These are phyloP conservation scores for Saccharomycopsis fibuligera DNA, from an alignment of 805 yeast genomes.

Conservation along the genomic window DNA sequence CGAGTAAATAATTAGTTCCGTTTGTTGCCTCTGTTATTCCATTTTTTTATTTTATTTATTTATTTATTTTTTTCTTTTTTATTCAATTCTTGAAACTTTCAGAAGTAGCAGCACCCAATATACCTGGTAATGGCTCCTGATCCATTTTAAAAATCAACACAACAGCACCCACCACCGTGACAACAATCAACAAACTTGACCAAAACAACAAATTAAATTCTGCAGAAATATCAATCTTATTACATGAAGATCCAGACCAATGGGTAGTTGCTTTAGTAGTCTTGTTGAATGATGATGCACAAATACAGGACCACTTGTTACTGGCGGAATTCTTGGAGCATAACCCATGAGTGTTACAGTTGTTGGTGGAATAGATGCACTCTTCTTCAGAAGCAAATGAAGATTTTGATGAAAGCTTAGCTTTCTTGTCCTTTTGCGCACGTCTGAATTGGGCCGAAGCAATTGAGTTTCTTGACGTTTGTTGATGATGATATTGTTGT, in stretches of 20 bases:
- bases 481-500: background rate
- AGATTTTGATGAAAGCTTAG: slow-evolving; percentile 7
- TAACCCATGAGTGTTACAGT: slow-evolving; percentile 49
- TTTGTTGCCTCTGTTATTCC: too few species aligned
- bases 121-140: slow-evolving; percentile 60
- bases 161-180: slow-evolving; percentile 43
- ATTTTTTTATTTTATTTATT: too few species aligned
- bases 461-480: background rate
- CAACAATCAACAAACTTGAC: slow-evolving; percentile 46
- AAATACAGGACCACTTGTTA: slow-evolving; percentile 45
- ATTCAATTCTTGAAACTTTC: slow-evolving; percentile 32
- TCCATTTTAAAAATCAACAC: slow-evolving; percentile 50
- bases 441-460: background rate
- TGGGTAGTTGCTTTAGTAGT: slow-evolving; percentile 39
- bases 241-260: slow-evolving; percentile 57
- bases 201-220: slow-evolving; percentile 66
- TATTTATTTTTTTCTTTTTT: too few species aligned
- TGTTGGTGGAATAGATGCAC: slow-evolving; percentile 40
- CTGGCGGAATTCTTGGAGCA: slow-evolving; percentile 35
- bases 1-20: too few species aligned
- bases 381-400: slow-evolving; percentile 41
- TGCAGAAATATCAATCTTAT: slow-evolving; percentile 59
- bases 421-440: background rate
- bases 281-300: slow-evolving; percentile 39
- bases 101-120: slow-evolving; percentile 51